These are phyloP conservation scores for Aspergillus clavatus DNA, from an alignment of 2,329 filamentous ascomycete genomes.

Conservation along the genomic window DNA sequence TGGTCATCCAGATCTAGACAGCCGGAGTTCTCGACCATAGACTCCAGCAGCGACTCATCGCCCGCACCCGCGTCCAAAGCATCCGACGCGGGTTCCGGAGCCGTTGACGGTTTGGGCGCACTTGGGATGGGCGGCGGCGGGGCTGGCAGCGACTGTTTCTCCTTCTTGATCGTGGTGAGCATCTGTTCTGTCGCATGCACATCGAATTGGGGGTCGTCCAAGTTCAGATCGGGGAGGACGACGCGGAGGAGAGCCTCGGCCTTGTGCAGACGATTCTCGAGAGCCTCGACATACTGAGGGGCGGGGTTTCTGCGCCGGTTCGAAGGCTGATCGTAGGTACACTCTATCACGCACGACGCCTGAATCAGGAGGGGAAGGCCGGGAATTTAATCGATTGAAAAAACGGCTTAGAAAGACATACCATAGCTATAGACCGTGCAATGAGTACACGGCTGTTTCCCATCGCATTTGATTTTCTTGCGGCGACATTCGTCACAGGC, in stretches of 20 bases:
- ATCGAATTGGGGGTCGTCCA: conserved; percentile 81
- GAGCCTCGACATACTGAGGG: conserved; percentile 85
- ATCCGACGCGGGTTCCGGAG: conserved; percentile 14
- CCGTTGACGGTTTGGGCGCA: conserved; percentile 16
- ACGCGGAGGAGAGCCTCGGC: conserved; percentile 74
- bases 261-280: conserved; percentile 76
- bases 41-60: conserved; percentile 72
- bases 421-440: conserved; percentile 98
- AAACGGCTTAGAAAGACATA: conserved; percentile 42
- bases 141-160: conserved; percentile 22
- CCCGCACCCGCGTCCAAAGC: conserved; percentile 39
- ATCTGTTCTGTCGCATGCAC: conserved; percentile 66
- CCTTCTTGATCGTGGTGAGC: conserved; percentile 43
- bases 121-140: conserved; percentile 9
- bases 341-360: conserved; percentile 65
- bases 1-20: conserved; percentile 87
- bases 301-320: conserved; percentile 86
- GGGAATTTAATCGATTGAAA: background rate
- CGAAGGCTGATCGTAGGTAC: conserved; percentile 91
- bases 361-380: too few species aligned
- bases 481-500: conserved; percentile 78
- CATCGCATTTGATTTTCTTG: conserved; percentile 85
- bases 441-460: conserved; percentile 85
- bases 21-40: conserved; percentile 91
- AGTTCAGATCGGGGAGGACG: conserved; percentile 75